Percentiles rank a stretch among this genome's conserved stretches.
Conservation (phyloP, 2,329 filamentous ascomycete genomes). For the Trichoderma sp. region DNA sequence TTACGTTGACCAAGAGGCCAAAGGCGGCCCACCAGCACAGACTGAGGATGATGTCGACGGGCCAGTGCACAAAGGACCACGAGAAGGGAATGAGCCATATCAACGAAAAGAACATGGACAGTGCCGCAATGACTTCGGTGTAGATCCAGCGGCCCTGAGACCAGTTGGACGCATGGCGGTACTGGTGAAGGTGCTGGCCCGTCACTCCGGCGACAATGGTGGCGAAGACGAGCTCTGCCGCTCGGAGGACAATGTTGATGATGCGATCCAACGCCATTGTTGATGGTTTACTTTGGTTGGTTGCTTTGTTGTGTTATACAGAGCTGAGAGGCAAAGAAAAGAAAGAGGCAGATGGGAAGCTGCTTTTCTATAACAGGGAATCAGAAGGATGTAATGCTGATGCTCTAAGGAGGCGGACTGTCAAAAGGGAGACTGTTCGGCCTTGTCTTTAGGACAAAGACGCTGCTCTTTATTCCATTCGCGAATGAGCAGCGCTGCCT, state of each 20-base stretch:
- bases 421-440: background rate
- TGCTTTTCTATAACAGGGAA: background rate
- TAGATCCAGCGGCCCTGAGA: conserved; percentile 70
- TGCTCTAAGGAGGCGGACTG: background rate
- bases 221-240: conserved; percentile 65
- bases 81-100: conserved; percentile 74
- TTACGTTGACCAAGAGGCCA: conserved; percentile 64
- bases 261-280: conserved; percentile 45
- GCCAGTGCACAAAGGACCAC: conserved; percentile 68
- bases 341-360: background rate
- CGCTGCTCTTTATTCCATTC: conserved; percentile 20
- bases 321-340: background rate
- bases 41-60: conserved; percentile 68
- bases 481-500: background rate
- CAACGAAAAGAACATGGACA: conserved; percentile 69
- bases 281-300: background rate
- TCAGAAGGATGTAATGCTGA: background rate
- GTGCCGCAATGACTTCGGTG: conserved; percentile 67
- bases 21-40: conserved; percentile 71
- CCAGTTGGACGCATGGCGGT: conserved; percentile 51
- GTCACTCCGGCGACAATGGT: conserved; percentile 71
- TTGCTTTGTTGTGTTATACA: background rate
- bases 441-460: conserved; percentile 10
- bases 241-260: conserved; percentile 43
- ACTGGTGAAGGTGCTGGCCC: conserved; percentile 62